phyloP scores from a whole-genome alignment of 129 eudicot genomes.

The Ambrosia trifida region DNA sequence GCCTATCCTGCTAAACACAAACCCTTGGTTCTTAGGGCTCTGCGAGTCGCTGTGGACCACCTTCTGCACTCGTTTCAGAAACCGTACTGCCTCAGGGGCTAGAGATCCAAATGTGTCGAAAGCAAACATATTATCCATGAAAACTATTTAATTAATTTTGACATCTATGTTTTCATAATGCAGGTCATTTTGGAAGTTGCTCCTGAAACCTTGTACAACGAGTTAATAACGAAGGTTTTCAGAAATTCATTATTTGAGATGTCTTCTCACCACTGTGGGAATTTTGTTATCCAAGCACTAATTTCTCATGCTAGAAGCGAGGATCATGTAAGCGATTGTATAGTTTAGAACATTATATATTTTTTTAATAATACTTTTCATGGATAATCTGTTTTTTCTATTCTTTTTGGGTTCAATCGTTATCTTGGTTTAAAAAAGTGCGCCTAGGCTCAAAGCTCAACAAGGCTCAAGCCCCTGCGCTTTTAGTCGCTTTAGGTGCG shows the following conservation, averaged over 20 bases:
- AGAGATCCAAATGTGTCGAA: no score
- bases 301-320: slow-evolving; percentile 69
- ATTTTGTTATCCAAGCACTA: slow-evolving; percentile 87
- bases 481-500: no score
- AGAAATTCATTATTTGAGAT: slow-evolving; percentile 56
- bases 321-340: slow-evolving; percentile 60
- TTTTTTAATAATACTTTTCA: slow-evolving; percentile 2
- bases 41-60: no score
- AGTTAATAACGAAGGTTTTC: slow-evolving; percentile 58
- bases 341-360: background rate
- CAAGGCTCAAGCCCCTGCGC: no score
- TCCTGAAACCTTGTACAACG: slow-evolving; percentile 64
- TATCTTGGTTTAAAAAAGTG: no score
- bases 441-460: no score
- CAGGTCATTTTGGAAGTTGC: slow-evolving; percentile 92
- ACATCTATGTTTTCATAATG: slow-evolving; percentile 25
- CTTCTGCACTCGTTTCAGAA: no score
- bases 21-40: no score
- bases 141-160: background rate
- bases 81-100: no score
- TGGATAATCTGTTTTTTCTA: background rate
- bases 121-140: no score
- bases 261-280: slow-evolving; percentile 78
- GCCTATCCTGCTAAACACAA: no score
- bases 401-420: background rate